Conservation (phyloP, 805 yeast species). For the Ogataea allantospora region DNA sequence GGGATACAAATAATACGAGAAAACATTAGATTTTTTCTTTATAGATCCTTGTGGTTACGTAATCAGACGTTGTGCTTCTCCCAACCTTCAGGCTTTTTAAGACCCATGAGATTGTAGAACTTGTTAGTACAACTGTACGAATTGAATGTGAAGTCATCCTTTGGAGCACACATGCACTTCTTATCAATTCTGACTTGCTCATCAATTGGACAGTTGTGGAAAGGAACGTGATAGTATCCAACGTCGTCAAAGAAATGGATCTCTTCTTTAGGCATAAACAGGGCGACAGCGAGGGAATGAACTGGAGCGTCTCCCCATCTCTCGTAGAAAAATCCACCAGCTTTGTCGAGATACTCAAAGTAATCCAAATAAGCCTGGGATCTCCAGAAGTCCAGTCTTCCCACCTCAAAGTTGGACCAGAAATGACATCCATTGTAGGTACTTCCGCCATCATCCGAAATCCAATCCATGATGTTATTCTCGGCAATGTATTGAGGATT, state of each 20-base stretch:
- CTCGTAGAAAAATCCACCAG: constrained; percentile 92
- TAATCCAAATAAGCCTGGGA: constrained; percentile 65
- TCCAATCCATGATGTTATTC: constrained; percentile 65
- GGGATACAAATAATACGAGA: background rate
- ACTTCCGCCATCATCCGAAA: constrained; percentile 67
- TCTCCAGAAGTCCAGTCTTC: constrained; percentile 72
- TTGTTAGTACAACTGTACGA: constrained; percentile 70
- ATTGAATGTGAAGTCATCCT: constrained; percentile 74
- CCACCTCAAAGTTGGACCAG: constrained; percentile 91
- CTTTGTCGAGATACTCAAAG: constrained; percentile 70
- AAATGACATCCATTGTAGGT: constrained; percentile 81
- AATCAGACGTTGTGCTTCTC: constrained; percentile 42
- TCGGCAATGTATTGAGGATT: constrained; percentile 59
- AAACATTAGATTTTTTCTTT: background rate
- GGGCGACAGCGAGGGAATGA: constrained; percentile 82
- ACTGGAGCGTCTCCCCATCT: constrained; percentile 97
- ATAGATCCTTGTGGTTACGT: constrained; percentile 1
- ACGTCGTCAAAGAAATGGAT: constrained; percentile 82
- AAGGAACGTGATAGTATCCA: constrained; percentile 83
- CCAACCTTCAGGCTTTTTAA: constrained; percentile 70
- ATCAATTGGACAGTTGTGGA: constrained; percentile 76
- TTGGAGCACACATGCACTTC: constrained; percentile 73
- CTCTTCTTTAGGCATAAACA: constrained; percentile 67
- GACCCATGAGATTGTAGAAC: constrained; percentile 53
- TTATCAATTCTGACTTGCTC: constrained; percentile 51